Base-by-base conservation (phyloP, 2,329 filamentous ascomycete species). In the Hortaea werneckii region DNA sequence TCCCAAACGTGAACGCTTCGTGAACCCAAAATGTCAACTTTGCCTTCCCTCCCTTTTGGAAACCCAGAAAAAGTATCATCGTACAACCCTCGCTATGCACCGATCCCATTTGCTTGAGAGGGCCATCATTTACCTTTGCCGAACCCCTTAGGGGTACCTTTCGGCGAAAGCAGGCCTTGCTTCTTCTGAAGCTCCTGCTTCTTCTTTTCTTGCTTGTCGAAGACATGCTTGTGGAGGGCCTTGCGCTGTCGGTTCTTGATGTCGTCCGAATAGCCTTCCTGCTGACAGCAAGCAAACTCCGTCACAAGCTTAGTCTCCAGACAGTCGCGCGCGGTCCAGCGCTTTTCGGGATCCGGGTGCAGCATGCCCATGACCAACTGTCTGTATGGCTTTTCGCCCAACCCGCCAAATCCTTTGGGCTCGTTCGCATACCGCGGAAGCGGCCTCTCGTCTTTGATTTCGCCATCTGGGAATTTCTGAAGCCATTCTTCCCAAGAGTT, bases 321-420 rank as follows among this genome's bases (percentile, higher is more conserved):
- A 1, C 86, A 79, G 1, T 86, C 78, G 5, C 74, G 67, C 42
- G 92, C 85, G 28, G 74, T 77, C 54, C 83, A 79, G 37, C 88
- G 83, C 60, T 79, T 79, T 6, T 68, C 65, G 0, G 88, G 86
- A 53, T 88, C 71, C 0, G 87, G 87, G 62, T 94, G 81, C 29
- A 94, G 74, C 87, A 95, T 94, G 61, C 78, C 80, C 42, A 92
- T 68, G 8, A 94, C 67, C 4, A 94, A 68, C 8, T 82, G 79
- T 48, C 83, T 80, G 46, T 89, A 72, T 3, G 79, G 77, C 1
- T 80, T 77, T 29, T 83, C 81, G 56, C 80, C 80, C 52, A 88
- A 69, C 35, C 67, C 71, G 11, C 70, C 67, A 62, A 92, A 85
- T 10, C 39, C n/a, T 34, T 88, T 76, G 11, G 78, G 76, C 28